Evolutionary conservation across 2,329 filamentous ascomycete genomes (phyloP).

Genomic region (Aspergillus phoenicis): DNA sequence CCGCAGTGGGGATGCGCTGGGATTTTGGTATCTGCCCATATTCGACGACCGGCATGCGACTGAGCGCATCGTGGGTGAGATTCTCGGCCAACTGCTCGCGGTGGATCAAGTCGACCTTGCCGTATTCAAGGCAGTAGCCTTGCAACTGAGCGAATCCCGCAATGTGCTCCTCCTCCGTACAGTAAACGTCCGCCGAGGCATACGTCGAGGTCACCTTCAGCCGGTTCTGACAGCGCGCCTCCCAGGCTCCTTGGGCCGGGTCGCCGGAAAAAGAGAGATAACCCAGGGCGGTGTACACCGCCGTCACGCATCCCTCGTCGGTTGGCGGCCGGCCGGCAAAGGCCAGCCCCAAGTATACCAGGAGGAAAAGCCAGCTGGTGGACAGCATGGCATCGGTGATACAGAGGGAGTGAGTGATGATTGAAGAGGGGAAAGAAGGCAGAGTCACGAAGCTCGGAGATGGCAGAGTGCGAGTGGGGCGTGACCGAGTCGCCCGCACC

Average conservation of each 20-base stretch:
- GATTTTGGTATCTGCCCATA: conserved; percentile 31
- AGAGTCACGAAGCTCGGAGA: neutral
- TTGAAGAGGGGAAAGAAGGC: neutral
- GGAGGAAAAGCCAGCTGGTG: conserved; percentile 21
- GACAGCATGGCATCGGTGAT: conserved; percentile 21
- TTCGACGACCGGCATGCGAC: conserved; percentile 35
- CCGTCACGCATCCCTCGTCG: conserved; percentile 37
- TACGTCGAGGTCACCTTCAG: conserved; percentile 40
- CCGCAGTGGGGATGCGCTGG: conserved; percentile 25
- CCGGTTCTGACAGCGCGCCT: conserved; percentile 36
- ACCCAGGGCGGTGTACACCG: conserved; percentile 35
- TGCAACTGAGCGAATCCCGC: conserved; percentile 28
- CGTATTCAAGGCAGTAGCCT: conserved; percentile 27
- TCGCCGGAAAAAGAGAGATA: conserved; percentile 35
- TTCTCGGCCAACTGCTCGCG: conserved; percentile 33
- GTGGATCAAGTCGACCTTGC: conserved; percentile 29
- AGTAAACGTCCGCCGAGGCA: conserved; percentile 38
- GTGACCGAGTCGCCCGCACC: conserved; percentile 4
- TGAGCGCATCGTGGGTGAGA: conserved; percentile 38
- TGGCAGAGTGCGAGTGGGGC: conserved; percentile 2
- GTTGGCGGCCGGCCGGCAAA: conserved; percentile 16
- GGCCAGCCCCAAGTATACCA: conserved; percentile 11
- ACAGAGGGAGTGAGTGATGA: neutral
- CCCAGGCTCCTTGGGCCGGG: conserved; percentile 23
- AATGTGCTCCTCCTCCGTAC: conserved; percentile 27